phyloP scores from a whole-genome alignment of 75 land plant species.

The Picea glauca region DNA sequence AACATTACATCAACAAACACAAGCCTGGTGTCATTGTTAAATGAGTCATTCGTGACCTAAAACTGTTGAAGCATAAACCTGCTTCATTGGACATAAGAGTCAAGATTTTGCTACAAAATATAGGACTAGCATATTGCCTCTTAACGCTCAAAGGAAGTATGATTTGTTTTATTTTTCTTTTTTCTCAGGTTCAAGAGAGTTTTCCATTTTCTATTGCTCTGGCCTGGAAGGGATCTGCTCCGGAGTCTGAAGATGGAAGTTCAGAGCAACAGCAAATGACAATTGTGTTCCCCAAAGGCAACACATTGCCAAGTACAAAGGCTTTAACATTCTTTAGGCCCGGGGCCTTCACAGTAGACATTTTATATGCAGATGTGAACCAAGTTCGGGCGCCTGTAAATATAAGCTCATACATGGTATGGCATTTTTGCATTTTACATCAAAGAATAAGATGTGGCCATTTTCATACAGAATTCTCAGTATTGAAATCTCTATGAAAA shows the following conservation, averaged over 20 bases:
- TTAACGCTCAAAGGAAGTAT: too few species aligned
- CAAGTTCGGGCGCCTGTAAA: slow-evolving; percentile 47
- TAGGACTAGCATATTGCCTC: too few species aligned
- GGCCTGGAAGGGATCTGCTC: slow-evolving; percentile 71
- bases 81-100: too few species aligned
- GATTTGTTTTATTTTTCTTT: background rate
- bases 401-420: slow-evolving; percentile 82
- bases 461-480: background rate
- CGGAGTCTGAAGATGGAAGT: slow-evolving; percentile 52
- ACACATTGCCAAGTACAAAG: slow-evolving; percentile 76
- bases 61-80: too few species aligned
- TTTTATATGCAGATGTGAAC: slow-evolving; percentile 56
- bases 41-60: too few species aligned
- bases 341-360: slow-evolving; percentile 72
- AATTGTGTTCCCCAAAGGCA: slow-evolving; percentile 80
- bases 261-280: slow-evolving; percentile 30
- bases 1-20: too few species aligned
- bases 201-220: slow-evolving; percentile 71
- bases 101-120: too few species aligned
- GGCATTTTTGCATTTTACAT: background rate
- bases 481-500: background rate
- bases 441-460: background rate
- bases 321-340: slow-evolving; percentile 72
- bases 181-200: slow-evolving; percentile 67
- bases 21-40: too few species aligned